A percentile compares a stretch with the other conserved stretches of the same genome.
Evolutionary conservation across 257 asterid species (phyloP).

Genomic region (Coffea eugenioides): DNA sequence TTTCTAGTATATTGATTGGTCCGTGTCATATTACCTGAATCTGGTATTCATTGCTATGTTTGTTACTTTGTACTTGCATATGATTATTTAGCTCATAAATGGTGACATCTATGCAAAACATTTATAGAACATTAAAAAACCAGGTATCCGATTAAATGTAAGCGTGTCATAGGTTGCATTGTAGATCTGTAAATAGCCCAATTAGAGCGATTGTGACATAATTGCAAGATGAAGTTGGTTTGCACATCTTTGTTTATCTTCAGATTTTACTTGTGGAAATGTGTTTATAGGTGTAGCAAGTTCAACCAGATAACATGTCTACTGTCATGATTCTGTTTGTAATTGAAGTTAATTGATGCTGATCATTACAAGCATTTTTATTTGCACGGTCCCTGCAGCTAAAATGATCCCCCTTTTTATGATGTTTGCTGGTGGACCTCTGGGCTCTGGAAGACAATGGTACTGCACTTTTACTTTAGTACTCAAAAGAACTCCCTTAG

Average conservation of each 20-base stretch:
- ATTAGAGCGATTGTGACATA: background rate
- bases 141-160: background rate
- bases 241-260: background rate
- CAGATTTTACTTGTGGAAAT: background rate
- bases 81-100: background rate
- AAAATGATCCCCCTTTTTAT: constrained; percentile 90
- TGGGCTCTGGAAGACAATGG: constrained; percentile 96
- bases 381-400: constrained; percentile 46
- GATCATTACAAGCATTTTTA: background rate
- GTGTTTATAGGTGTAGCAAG: background rate
- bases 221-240: background rate
- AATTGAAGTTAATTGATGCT: background rate
- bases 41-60: background rate
- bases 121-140: background rate
- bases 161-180: background rate
- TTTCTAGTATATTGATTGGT: background rate
- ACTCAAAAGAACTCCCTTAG: background rate
- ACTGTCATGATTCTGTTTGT: background rate
- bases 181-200: background rate
- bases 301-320: background rate
- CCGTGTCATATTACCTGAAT: background rate
- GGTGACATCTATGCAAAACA: background rate
- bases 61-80: background rate
- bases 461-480: constrained; percentile 25
- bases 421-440: constrained; percentile 98